Conservation (phyloP, 1,139 yeast genomes). For the Yamadazyma blattariae region DNA sequence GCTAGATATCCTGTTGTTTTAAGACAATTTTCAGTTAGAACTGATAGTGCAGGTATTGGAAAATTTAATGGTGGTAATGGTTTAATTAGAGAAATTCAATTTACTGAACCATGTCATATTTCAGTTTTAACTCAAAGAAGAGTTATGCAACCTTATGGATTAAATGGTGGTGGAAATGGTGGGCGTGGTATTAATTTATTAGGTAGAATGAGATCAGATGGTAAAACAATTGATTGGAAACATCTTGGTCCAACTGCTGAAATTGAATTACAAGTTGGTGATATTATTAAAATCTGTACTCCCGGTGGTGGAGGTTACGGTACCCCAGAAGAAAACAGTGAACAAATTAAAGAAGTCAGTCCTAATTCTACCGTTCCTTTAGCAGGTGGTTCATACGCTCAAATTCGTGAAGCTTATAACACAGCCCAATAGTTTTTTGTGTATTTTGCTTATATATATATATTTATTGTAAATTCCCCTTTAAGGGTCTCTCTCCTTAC, state of each 20-base stretch:
- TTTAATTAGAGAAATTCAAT: constrained; percentile 20
- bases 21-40: constrained; percentile 26
- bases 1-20: constrained; percentile 34
- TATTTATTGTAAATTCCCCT: too few species aligned
- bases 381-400: constrained; percentile 14
- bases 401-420: constrained; percentile 12
- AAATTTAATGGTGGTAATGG: constrained; percentile 36
- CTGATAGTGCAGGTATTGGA: constrained; percentile 35
- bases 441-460: not conserved
- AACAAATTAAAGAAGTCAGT: not conserved
- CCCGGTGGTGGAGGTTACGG: constrained; percentile 62
- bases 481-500: not conserved
- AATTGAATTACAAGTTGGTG: constrained; percentile 30
- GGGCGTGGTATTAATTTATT: constrained; percentile 58
- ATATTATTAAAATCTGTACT: constrained; percentile 41
- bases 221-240: constrained; percentile 19
- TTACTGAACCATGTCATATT: constrained; percentile 19
- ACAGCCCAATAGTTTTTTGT: constrained; percentile 11
- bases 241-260: constrained; percentile 21
- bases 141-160: constrained; percentile 20
- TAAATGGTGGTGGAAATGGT: constrained; percentile 41
- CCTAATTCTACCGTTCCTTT: constrained; percentile 2
- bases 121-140: constrained; percentile 20
- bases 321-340: constrained; percentile 1
- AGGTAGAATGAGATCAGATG: constrained; percentile 30